A percentile compares a stretch with the other conserved stretches of the same genome.
Evolutionary conservation across 768 basidiomycete species (phyloP).

Genomic region (Termitomyces heimii): DNA sequence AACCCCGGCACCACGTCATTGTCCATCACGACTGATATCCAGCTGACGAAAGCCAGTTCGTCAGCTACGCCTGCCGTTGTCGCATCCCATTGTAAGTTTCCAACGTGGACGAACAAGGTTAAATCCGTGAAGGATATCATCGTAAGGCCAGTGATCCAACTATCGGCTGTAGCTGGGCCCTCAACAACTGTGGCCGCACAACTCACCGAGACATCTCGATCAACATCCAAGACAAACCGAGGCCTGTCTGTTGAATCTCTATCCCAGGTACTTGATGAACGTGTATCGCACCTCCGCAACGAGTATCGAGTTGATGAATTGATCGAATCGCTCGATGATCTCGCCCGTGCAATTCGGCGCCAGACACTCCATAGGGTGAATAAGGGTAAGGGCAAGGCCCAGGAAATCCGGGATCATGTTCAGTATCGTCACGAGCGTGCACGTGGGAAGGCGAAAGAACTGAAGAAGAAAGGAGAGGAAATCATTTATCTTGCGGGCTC

Average conservation of each 20-base stretch:
- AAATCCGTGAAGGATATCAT: conserved; percentile 29
- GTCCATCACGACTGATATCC: conserved; percentile 21
- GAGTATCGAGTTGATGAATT: conserved; percentile 47
- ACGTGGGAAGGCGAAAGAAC: conserved; percentile 44
- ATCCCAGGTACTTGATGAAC: conserved; percentile 40
- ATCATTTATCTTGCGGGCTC: conserved; percentile 38
- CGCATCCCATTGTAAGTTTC: conserved; percentile 9
- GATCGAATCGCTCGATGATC: conserved; percentile 52
- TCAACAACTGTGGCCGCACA: conserved; percentile 22
- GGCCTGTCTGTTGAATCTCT: conserved; percentile 40
- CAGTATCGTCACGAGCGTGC: conserved; percentile 47
- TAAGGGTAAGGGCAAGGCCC: conserved; percentile 43
- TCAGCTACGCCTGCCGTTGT: conserved; percentile 3
- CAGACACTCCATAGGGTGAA: conserved; percentile 42
- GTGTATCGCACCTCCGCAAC: conserved; percentile 36
- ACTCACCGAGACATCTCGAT: conserved; percentile 8
- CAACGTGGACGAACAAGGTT: conserved; percentile 19
- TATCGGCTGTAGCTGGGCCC: conserved; percentile 22
- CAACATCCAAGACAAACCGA: conserved; percentile 21
- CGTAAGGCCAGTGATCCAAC: conserved; percentile 25
- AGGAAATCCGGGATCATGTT: conserved; percentile 37
- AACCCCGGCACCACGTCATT: conserved; percentile 41
- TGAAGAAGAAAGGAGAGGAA: conserved; percentile 43
- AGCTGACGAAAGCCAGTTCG: conserved; percentile 12
- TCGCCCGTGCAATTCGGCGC: conserved; percentile 42